A percentile compares a stretch with the other conserved stretches of the same genome.
Evolutionary conservation across 2,329 filamentous ascomycete species (phyloP).

Genomic region (Aspergillus spinulosporus): DNA sequence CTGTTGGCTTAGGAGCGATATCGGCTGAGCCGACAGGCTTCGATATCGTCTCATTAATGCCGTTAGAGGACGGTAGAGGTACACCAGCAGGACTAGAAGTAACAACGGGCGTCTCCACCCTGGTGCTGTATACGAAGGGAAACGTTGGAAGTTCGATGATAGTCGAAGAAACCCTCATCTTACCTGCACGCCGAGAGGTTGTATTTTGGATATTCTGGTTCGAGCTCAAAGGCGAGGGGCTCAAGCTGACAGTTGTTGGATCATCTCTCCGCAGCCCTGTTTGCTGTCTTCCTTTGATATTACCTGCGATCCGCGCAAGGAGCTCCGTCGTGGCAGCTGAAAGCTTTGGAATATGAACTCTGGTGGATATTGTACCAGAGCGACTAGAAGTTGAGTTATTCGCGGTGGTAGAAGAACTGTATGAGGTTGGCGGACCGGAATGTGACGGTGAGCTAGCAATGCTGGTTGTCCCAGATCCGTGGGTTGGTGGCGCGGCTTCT

Average conservation of each 20-base stretch:
- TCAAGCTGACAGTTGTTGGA: conserved; percentile 18
- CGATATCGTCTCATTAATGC: background rate
- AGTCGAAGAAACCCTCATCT: conserved; percentile 29
- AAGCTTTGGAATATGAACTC: conserved; percentile 27
- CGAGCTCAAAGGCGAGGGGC: conserved; percentile 7
- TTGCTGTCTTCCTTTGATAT: conserved; percentile 20
- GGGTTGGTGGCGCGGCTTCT: conserved; percentile 24
- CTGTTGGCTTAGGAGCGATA: background rate
- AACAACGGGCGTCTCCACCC: conserved; percentile 17
- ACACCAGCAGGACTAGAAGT: conserved; percentile 5
- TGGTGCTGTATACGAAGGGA: conserved; percentile 23
- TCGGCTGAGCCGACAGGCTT: background rate
- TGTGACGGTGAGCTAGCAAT: conserved; percentile 7
- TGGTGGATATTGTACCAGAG: conserved; percentile 16
- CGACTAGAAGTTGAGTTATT: conserved; percentile 14
- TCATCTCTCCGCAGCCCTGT: conserved; percentile 17
- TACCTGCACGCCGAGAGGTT: conserved; percentile 11
- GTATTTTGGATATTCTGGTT: conserved; percentile 4
- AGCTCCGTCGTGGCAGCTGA: conserved; percentile 31
- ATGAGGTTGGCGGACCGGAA: conserved; percentile 18
- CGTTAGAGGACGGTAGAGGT: conserved; percentile 1
- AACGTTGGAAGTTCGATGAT: conserved; percentile 28
- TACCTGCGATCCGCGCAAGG: conserved; percentile 26
- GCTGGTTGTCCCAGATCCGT: conserved; percentile 18
- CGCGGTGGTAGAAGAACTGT: conserved; percentile 14